Conservation (phyloP, 495 filamentous ascomycete genomes). For the Chaetomium tenue region DNA sequence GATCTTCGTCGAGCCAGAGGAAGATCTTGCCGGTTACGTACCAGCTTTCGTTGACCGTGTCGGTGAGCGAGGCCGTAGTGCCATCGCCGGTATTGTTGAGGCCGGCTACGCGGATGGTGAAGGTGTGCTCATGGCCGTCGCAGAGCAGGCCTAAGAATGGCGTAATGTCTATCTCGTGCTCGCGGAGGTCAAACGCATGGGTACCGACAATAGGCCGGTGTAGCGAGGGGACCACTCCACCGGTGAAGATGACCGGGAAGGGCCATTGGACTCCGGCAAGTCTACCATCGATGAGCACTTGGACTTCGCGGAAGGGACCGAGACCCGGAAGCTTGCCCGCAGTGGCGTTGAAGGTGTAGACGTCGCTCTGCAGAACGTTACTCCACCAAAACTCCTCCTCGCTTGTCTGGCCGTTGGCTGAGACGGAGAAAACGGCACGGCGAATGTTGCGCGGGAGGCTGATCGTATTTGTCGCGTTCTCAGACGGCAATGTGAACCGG, state of each 20-base stretch:
- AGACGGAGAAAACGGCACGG: constrained; percentile 72
- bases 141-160: constrained; percentile 70
- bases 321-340: constrained; percentile 64
- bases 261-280: constrained; percentile 82
- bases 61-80: constrained; percentile 50
- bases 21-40: constrained; percentile 82
- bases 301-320: constrained; percentile 79
- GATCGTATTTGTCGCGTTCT: constrained; percentile 61
- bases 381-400: constrained; percentile 95
- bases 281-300: constrained; percentile 72
- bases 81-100: constrained; percentile 47
- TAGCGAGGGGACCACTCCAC: constrained; percentile 75
- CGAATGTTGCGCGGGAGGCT: constrained; percentile 58
- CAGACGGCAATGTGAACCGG: constrained; percentile 65
- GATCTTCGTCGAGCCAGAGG: constrained; percentile 58
- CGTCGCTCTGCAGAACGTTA: constrained; percentile 68
- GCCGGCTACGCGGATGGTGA: constrained; percentile 69
- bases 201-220: constrained; percentile 86
- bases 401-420: constrained; percentile 70
- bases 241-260: constrained; percentile 84
- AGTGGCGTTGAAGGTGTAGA: constrained; percentile 57
- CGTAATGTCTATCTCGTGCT: constrained; percentile 82
- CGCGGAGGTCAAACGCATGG: constrained; percentile 76
- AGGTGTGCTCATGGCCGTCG: constrained; percentile 62
- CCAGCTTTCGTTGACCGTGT: constrained; percentile 68